These are phyloP conservation scores for Phytopythium kandeliae DNA, from an alignment of 352 stramenopile genomes.

Conservation along the genomic window DNA sequence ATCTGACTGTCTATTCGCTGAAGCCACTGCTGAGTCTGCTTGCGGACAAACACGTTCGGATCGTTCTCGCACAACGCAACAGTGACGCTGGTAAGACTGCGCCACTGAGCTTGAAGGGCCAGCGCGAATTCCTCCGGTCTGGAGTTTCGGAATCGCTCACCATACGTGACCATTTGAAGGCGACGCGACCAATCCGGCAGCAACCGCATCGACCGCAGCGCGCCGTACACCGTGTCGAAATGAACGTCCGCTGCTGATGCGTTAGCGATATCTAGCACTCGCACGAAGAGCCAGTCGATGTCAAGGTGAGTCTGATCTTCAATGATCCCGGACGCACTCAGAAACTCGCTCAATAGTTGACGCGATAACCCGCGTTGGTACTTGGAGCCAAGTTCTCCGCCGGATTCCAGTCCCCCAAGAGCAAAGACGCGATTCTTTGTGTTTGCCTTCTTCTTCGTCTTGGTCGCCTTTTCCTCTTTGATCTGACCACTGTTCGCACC, in stretches of 20 bases:
- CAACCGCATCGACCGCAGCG: slow-evolving; percentile 13
- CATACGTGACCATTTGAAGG: not conserved
- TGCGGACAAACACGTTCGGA: slow-evolving; percentile 43
- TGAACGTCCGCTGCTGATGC: slow-evolving; percentile 21
- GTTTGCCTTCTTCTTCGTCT: slow-evolving; percentile 23
- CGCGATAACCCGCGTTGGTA: slow-evolving; percentile 41
- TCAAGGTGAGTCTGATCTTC: slow-evolving; percentile 24
- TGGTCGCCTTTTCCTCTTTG: not conserved
- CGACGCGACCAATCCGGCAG: slow-evolving; percentile 8
- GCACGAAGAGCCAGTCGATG: slow-evolving; percentile 34
- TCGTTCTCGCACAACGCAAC: slow-evolving; percentile 45
- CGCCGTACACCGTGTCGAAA: slow-evolving; percentile 31
- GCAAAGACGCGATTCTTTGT: slow-evolving; percentile 14
- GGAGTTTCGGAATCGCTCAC: not conserved
- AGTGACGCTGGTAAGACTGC: slow-evolving; percentile 19
- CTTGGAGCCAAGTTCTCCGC: slow-evolving; percentile 9
- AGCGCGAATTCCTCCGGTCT: not conserved
- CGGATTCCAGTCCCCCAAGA: not conserved
- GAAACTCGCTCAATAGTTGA: slow-evolving; percentile 24
- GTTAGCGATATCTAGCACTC: slow-evolving; percentile 17
- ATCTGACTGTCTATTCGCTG: slow-evolving; percentile 18
- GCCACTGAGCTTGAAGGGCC: slow-evolving; percentile 28
- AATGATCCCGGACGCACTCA: slow-evolving; percentile 33
- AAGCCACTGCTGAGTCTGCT: slow-evolving; percentile 14
- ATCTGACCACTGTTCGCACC: not conserved